These are phyloP conservation scores for Trichoderma gamsii DNA, from an alignment of 495 filamentous ascomycete species.

Conservation along the genomic window DNA sequence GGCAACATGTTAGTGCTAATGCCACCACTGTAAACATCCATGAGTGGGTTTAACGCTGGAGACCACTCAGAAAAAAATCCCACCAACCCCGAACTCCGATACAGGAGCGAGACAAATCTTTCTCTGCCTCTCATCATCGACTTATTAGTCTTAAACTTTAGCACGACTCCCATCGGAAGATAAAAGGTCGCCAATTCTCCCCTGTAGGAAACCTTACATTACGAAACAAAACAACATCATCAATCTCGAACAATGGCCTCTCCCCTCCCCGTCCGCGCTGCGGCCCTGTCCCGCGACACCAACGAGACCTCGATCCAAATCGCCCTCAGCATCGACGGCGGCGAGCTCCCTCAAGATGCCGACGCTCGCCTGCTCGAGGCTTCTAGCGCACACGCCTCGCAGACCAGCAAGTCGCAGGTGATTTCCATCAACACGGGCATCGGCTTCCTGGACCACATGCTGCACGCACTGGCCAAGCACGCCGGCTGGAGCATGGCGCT, in stretches of 20 bases:
- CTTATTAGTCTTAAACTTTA: not conserved
- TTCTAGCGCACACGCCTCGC: constrained; percentile 65
- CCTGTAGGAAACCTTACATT: too few species aligned
- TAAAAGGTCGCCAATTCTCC: not conserved
- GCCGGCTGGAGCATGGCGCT: constrained; percentile 84
- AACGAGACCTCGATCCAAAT: constrained; percentile 96
- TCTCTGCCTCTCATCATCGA: not conserved
- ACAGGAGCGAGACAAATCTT: constrained; percentile 8
- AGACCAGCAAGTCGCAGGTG: constrained; percentile 70
- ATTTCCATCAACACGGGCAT: constrained; percentile 90
- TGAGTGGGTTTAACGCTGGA: too few species aligned
- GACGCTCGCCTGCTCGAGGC: constrained; percentile 34
- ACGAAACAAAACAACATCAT: not conserved
- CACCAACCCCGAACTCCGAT: constrained; percentile 4
- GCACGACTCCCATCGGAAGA: not conserved
- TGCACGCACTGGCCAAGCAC: constrained; percentile 94
- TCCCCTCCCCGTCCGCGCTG: constrained; percentile 49
- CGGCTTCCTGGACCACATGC: constrained; percentile 98
- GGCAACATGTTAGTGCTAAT: not conserved
- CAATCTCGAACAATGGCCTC: constrained; percentile 29
- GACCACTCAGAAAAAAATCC: not conserved
- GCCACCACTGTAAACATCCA: too few species aligned
- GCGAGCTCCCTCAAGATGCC: constrained; percentile 59
- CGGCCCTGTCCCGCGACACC: constrained; percentile 74
- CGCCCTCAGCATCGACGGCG: constrained; percentile 88